Base-by-base conservation (phyloP, 768 basidiomycete genomes). In the Phanerodontia chrysosporium region DNA sequence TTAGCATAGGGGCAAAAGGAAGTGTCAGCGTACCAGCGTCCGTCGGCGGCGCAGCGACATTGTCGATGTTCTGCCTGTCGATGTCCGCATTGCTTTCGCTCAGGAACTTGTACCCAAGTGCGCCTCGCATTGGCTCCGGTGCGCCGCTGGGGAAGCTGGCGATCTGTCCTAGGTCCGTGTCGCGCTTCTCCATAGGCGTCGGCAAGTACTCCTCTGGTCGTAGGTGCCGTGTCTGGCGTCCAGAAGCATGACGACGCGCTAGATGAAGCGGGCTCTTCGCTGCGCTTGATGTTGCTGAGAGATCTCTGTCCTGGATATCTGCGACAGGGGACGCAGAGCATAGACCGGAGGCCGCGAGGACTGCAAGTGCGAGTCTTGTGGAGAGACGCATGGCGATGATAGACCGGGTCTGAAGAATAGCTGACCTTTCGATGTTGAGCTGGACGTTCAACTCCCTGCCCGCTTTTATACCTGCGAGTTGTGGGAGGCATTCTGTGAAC, bases 1-100 rank as follows among this genome's bases (percentile, higher is more conserved):
- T 42, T 14, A 22, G 49, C 44, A 24, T 27, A 27, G 36, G 44
- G 10, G 14, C 21, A 36, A 27, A 2, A 18, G 24, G 16, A 29
- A 22, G 22, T 25, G 10, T 18, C 45, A 8, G 32, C 62, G 5
- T 27, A 66, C 67, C 67, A 21, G 62, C 61, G 54, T 68, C 67
- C 2, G 65, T 66, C 1, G 61, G 28, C 16, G 67, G 67, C 24
- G 60, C 63, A 14, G 67, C 65, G 49, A 68, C 51, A 56, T 68
- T 66, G 62, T 68, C 67, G 35, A 59, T 29, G 58, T 68, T 68
- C 51, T 66, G 64, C 52, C 44, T 49, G 49, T 68, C 67, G 42
- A 68, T 60, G 30, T 57, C 62, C 54, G 62, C 58, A 62, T 68
- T 68, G 58, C 62, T 65, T 27, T 49, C 53, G 42, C 58, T 58